Percentiles rank a stretch among this genome's conserved stretches.
Evolutionary conservation across 208 protist species (phyloP).

Genomic region (Trichomonas gallinae): DNA sequence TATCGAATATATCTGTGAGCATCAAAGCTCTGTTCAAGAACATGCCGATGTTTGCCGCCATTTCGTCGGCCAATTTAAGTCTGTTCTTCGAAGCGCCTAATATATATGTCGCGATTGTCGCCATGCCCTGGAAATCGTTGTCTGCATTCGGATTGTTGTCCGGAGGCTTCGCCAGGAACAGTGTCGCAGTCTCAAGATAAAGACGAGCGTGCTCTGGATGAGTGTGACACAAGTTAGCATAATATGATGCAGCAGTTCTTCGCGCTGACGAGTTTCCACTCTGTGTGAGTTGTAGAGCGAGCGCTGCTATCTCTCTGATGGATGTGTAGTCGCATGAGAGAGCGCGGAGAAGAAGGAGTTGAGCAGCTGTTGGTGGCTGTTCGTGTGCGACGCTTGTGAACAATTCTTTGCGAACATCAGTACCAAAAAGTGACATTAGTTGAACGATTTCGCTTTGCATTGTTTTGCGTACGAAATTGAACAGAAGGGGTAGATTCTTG

Average conservation of each 20-base stretch:
- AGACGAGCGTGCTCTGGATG: not conserved
- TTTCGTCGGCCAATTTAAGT: not conserved
- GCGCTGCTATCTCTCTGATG: not conserved
- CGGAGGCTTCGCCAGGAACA: not conserved
- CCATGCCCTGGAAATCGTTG: not conserved
- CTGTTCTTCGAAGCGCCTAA: not conserved
- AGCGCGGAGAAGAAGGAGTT: not conserved
- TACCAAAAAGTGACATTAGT: constrained; percentile 1
- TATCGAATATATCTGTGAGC: not conserved
- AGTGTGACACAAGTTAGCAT: not conserved
- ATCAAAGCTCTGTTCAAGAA: not conserved
- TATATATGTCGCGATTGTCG: not conserved
- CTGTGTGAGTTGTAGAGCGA: not conserved
- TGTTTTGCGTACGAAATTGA: not conserved
- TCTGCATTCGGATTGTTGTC: not conserved
- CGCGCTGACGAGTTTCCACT: not conserved
- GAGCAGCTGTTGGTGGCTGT: not conserved
- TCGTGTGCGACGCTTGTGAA: not conserved
- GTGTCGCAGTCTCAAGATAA: not conserved
- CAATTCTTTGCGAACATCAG: not conserved
- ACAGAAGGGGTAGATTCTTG: not conserved
- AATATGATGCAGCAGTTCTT: not conserved
- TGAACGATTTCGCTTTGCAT: not conserved
- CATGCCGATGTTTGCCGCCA: not conserved
- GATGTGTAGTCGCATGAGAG: not conserved